These are phyloP conservation scores for Neurospora sp. DNA, from an alignment of 495 filamentous ascomycete species.

Conservation along the genomic window DNA sequence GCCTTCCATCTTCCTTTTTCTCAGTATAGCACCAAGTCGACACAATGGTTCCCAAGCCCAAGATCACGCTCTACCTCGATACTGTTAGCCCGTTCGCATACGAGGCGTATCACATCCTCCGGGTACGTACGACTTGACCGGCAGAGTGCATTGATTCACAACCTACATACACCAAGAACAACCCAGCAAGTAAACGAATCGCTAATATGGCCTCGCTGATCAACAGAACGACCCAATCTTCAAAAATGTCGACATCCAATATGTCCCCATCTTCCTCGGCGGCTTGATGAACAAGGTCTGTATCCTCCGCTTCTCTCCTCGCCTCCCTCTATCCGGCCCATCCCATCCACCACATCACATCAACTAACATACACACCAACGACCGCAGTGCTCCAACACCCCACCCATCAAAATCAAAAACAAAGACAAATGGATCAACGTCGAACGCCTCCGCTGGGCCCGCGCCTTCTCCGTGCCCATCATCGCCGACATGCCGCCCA, in stretches of 20 bases:
- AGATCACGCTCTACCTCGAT: conserved; percentile 59
- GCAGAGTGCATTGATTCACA: neutral
- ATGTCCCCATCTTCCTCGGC: conserved; percentile 59
- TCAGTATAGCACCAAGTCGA: neutral
- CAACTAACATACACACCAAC: neutral
- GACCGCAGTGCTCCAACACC: conserved; percentile 42
- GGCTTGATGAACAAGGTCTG: conserved; percentile 52
- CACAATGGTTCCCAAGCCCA: conserved; percentile 23
- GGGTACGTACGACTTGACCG: conserved; percentile 31
- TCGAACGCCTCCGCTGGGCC: conserved; percentile 55
- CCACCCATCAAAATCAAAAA: conserved; percentile 61
- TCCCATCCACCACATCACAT: neutral
- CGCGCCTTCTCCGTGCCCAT: conserved; percentile 52
- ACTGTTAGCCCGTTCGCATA: conserved; percentile 65
- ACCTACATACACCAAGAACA: neutral
- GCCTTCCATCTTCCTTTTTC: neutral
- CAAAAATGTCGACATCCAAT: conserved; percentile 47
- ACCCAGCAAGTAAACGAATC: neutral
- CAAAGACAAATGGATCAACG: conserved; percentile 54
- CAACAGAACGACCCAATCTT: conserved; percentile 53
- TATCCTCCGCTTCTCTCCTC: neutral
- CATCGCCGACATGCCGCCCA: conserved; percentile 32
- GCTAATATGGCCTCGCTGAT: neutral
- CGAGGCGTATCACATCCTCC: conserved; percentile 53
- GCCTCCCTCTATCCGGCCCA: neutral